Evolutionary conservation across 2,329 filamentous ascomycete genomes (phyloP).

Genomic region (Cryphonectria radicalis): DNA sequence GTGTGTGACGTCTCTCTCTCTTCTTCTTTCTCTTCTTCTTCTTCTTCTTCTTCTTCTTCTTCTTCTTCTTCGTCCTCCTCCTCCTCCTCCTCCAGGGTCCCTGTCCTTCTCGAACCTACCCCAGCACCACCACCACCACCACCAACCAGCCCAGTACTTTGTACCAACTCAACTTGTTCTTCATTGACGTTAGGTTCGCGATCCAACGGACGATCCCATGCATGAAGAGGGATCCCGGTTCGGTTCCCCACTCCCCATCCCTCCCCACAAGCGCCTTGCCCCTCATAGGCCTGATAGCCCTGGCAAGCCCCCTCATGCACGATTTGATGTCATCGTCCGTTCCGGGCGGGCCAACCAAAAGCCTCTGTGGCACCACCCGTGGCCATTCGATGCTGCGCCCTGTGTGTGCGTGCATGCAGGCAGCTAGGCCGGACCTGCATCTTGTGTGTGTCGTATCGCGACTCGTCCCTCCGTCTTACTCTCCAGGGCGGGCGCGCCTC

Average conservation of each 20-base stretch:
- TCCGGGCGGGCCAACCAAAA: neutral
- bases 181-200: neutral
- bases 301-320: neutral
- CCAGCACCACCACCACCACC: too few species aligned
- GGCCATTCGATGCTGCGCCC: neutral
- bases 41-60: neutral
- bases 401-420: neutral
- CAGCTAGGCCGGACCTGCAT: neutral
- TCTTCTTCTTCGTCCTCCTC: too few species aligned
- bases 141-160: too few species aligned
- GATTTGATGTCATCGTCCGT: slow-evolving; percentile 5
- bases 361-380: slow-evolving; percentile 6
- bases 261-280: neutral
- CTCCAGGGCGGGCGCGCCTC: neutral
- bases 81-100: too few species aligned
- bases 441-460: neutral
- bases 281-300: neutral
- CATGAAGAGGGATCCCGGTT: neutral
- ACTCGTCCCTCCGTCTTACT: neutral
- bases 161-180: neutral
- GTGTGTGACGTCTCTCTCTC: neutral
- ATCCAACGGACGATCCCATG: neutral
- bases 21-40: too few species aligned
- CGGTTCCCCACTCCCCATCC: neutral
- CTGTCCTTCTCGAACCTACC: neutral